Base-by-base conservation (phyloP, 1,284 basidiomycete genomes). In the Rhodotorula sp. region DNA sequence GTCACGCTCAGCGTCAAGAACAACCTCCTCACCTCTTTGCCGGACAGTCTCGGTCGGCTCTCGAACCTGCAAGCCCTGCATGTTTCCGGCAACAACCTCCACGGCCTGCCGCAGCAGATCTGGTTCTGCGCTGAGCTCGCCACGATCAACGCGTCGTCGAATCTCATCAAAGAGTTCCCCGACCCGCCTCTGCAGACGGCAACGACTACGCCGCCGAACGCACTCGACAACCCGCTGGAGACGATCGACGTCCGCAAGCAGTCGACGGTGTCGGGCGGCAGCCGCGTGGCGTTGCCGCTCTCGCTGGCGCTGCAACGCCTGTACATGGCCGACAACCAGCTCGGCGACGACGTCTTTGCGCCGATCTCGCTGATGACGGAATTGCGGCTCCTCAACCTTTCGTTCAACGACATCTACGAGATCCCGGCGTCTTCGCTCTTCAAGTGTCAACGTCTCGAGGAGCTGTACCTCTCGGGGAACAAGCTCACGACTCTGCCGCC, bases 341-440 rank as follows among this genome's bases (percentile, higher is more conserved):
- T 97, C 28, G 88, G 87, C 8, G 92, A 97, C 79, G 92, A 97
- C 50, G 85, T 88, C 15, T 86, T 98, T 61, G 87, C 87, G 59
- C 86, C 88, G 0, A 82, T 97, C 47, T 89, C 88, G 73, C 84
- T 91, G 34, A 84, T 98, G 74, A 86, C 87, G 68, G 87, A 90
- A 75, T 85, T 97, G 18, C 85, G 86, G 5, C 88, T 94, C 3
- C 86, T 99, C 67, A 99, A 99, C 77, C 84, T 99, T 48, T 93
- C 92, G 68, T 98, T 97, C 84, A 99, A 99, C 82, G 89, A 93
- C 71, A 91, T 99, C 69, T 90, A 91, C 80, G 93, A 97, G 79
- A 86, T 98, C 55, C 92, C 93, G 0, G 83, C 87, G 0, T 73
- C 75, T 57, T 70, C 68, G 68, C 87, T 98, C 76, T 84, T 86